Percentiles rank a stretch among this genome's conserved stretches.
Evolutionary conservation across 352 stramenopile species (phyloP).

Genomic region (Phytophthora pisi): DNA sequence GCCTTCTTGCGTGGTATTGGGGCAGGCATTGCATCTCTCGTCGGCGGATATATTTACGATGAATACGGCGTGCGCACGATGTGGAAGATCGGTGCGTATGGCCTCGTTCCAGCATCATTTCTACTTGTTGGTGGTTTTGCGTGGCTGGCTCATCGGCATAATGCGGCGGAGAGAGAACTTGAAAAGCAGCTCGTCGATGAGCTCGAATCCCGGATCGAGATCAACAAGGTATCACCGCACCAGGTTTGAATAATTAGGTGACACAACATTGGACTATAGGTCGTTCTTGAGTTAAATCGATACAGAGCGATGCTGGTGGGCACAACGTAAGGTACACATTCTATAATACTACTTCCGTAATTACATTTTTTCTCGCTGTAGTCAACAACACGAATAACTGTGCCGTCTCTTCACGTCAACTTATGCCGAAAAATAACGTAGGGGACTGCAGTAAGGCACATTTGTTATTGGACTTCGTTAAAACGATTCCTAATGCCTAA

Average conservation of each 20-base stretch:
- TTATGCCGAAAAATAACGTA: too few relatives aligned
- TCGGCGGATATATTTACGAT: conserved; percentile 66
- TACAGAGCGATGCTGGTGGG: too few relatives aligned
- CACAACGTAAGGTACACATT: too few relatives aligned
- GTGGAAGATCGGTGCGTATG: conserved; percentile 53
- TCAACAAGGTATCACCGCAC: conserved; percentile 10
- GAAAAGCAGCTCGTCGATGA: conserved; percentile 25
- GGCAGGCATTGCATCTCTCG: conserved; percentile 49
- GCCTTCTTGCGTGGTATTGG: conserved; percentile 60
- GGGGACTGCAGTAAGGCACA: too few relatives aligned
- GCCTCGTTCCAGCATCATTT: conserved; percentile 28
- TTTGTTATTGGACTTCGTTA: too few relatives aligned
- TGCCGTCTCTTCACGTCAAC: too few relatives aligned
- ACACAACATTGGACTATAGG: too few relatives aligned
- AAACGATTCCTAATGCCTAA: too few relatives aligned
- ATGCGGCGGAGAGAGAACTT: conserved; percentile 4
- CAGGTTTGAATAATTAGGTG: neutral
- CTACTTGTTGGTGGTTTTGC: conserved; percentile 20
- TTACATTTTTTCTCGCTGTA: too few relatives aligned
- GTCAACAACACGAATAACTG: too few relatives aligned
- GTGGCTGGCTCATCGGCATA: conserved; percentile 11
- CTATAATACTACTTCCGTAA: too few relatives aligned
- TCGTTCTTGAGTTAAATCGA: too few relatives aligned
- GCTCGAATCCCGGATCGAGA: neutral
- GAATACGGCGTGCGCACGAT: conserved; percentile 47